Base-by-base conservation (phyloP, 1,139 yeast genomes). In the Hansenula anomala region DNA sequence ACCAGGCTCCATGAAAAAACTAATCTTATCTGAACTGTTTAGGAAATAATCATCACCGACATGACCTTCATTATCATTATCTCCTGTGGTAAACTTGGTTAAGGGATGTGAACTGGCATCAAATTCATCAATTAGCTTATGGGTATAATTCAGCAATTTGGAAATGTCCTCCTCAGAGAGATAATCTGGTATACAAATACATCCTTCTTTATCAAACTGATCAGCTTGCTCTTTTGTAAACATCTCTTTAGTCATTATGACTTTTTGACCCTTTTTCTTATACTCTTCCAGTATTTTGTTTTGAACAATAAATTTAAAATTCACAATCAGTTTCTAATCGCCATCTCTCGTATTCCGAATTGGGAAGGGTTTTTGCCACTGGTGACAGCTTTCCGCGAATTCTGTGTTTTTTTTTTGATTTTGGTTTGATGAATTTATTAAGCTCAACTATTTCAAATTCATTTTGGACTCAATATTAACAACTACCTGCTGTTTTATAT, bases 11-110 rank as follows among this genome's bases (percentile, higher is more conserved):
- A 85, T 78, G 60, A 85, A 85, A 55, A 64, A 85, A 6, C 78
- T 71, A 6, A 85, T 67, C 47, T 84, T 83, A 51, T 85, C 85
- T 0, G 87, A 70, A 3, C 90, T 80, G 32, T 75, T 71, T 35
- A 84, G 62, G 56, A 85, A 85, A 58, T 85, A 85, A 25, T 73
- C 69, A 57, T 85, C 92, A 2, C 94, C 92, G 33, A 85, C 71
- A 53, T 83, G 92, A 38, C 69, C 73, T 29, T 74, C 76, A 22
- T 73, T 77, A 10, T 45, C 50, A 2, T 42, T 36, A 13, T 58
- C 60, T 3, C 74, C 77, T 1, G 94, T 84, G 37, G 79, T 76
- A 66, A 85, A 85, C 53, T 71, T 74, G 26, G 92, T 84, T 58
- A 73, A 60, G 12, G 95, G 94, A 51, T 85, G 94, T n/a, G 62